These are phyloP conservation scores for Russula foetens DNA, from an alignment of 768 basidiomycete species.

Conservation along the genomic window DNA sequence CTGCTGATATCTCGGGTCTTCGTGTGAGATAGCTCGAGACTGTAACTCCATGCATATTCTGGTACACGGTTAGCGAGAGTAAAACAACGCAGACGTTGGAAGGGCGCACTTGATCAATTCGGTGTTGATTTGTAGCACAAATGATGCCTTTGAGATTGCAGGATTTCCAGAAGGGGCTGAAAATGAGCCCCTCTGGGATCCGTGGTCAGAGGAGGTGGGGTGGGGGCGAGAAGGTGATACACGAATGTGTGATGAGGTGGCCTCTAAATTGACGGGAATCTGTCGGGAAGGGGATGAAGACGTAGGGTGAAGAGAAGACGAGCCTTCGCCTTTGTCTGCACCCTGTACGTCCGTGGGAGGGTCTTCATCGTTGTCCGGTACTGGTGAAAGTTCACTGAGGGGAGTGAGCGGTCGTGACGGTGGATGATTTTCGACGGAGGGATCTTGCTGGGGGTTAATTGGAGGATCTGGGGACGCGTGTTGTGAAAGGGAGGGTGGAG, in stretches of 20 bases:
- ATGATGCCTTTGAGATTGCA: conserved; percentile 43
- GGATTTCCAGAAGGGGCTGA: background rate
- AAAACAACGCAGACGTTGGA: background rate
- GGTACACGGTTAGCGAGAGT: background rate
- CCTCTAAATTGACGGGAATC: conserved; percentile 3
- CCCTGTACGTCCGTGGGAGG: conserved; percentile 32
- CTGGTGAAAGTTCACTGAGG: conserved; percentile 68
- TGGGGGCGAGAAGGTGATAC: conserved; percentile 24
- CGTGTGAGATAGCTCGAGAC: conserved; percentile 36
- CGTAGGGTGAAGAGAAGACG: conserved; percentile 7
- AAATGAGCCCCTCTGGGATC: conserved; percentile 15
- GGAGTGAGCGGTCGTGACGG: conserved; percentile 58
- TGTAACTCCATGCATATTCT: conserved; percentile 62
- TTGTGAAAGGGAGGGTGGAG: conserved; percentile 19
- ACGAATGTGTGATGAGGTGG: conserved; percentile 9
- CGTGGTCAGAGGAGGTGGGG: conserved; percentile 18
- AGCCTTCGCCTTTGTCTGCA: conserved; percentile 19
- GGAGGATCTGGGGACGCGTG: conserved; percentile 9
- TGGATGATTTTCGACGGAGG: conserved; percentile 12
- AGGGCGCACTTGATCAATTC: conserved; percentile 56
- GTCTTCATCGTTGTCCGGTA: conserved; percentile 49
- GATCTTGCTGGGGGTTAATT: conserved; percentile 19
- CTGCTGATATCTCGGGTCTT: conserved; percentile 50
- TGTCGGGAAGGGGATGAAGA: conserved; percentile 6
- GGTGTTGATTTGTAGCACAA: conserved; percentile 58